These are phyloP conservation scores for Xylariaceae sp. DNA, from an alignment of 2,329 filamentous ascomycete species.

Conservation along the genomic window DNA sequence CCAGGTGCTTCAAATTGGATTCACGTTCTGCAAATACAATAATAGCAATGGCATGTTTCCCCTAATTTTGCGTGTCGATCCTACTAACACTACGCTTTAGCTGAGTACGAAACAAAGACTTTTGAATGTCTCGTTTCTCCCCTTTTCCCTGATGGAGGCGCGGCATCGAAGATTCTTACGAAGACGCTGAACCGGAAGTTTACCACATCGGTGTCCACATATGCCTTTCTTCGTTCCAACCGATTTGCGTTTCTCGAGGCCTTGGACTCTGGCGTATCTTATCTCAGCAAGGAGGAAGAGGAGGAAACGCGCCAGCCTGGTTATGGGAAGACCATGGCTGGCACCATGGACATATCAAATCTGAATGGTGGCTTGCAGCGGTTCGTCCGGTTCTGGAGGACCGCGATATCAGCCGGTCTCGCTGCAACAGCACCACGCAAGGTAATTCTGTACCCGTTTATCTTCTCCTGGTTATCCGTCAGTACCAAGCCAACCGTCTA, in stretches of 20 bases:
- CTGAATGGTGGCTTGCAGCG: no score
- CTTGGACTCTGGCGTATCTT: conserved; percentile 39
- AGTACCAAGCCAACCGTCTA: no score
- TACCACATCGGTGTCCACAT: conserved; percentile 40
- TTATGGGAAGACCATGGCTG: no score
- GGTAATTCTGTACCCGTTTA: no score
- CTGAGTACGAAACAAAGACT: conserved; percentile 33
- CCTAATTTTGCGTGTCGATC: background rate
- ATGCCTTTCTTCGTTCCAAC: conserved; percentile 39
- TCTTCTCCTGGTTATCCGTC: no score
- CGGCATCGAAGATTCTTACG: conserved; percentile 33
- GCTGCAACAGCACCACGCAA: no score
- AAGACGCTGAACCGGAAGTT: conserved; percentile 31
- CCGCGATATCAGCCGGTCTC: no score
- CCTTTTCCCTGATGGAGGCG: conserved; percentile 31
- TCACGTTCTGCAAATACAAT: conserved; percentile 42
- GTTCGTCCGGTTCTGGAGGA: no score
- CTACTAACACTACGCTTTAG: conserved; percentile 19
- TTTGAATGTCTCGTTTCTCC: conserved; percentile 44
- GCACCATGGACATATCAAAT: no score
- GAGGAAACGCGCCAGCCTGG: conserved; percentile 11
- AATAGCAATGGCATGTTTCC: conserved; percentile 6
- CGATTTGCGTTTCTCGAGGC: conserved; percentile 36
- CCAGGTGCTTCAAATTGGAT: conserved; percentile 45
- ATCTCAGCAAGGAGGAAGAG: conserved; percentile 39